Conservation (phyloP, 2,329 filamentous ascomycete species). For the Talaromyces verruculosus region DNA sequence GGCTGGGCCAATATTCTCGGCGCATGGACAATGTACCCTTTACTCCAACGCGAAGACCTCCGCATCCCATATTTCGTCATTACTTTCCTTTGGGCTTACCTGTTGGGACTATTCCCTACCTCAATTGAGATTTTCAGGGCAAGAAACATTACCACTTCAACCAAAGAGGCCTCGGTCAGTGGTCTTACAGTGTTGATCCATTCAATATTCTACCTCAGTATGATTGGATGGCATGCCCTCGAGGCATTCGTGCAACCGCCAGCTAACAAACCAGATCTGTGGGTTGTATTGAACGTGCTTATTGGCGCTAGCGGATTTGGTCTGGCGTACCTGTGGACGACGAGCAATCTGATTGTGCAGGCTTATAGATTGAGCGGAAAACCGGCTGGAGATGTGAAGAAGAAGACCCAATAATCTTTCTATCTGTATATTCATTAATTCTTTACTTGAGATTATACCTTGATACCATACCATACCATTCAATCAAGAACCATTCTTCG, state of each 20-base stretch:
- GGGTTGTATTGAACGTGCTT: slow-evolving; percentile 88
- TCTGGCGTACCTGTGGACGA: slow-evolving; percentile 88
- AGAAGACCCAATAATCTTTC: slow-evolving; percentile 36
- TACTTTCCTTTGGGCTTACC: slow-evolving; percentile 84
- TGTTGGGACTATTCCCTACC: slow-evolving; percentile 81
- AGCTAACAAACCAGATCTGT: slow-evolving; percentile 79
- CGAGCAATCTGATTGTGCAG: slow-evolving; percentile 59
- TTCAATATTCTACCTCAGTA: slow-evolving; percentile 69
- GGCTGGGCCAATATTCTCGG: slow-evolving; percentile 92
- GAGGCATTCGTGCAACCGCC: slow-evolving; percentile 71
- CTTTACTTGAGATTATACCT: slow-evolving; percentile 4
- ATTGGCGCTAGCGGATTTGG: slow-evolving; percentile 82
- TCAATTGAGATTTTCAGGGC: slow-evolving; percentile 67
- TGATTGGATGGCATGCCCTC: slow-evolving; percentile 77
- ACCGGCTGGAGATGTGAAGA: slow-evolving; percentile 29
- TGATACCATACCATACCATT: neutral
- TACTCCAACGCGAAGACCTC: slow-evolving; percentile 81
- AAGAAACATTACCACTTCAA: slow-evolving; percentile 34
- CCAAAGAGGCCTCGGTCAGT: slow-evolving; percentile 39
- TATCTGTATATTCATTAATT: slow-evolving; percentile 20
- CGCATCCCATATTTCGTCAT: slow-evolving; percentile 81
- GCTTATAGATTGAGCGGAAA: slow-evolving; percentile 31
- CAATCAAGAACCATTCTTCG: neutral
- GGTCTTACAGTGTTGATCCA: slow-evolving; percentile 71
- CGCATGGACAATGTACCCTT: slow-evolving; percentile 89